A percentile compares a stretch with the other conserved stretches of the same genome.
These are phyloP conservation scores for Sicyos baderoa DNA, from an alignment of 306 rosid species.

Conservation along the genomic window DNA sequence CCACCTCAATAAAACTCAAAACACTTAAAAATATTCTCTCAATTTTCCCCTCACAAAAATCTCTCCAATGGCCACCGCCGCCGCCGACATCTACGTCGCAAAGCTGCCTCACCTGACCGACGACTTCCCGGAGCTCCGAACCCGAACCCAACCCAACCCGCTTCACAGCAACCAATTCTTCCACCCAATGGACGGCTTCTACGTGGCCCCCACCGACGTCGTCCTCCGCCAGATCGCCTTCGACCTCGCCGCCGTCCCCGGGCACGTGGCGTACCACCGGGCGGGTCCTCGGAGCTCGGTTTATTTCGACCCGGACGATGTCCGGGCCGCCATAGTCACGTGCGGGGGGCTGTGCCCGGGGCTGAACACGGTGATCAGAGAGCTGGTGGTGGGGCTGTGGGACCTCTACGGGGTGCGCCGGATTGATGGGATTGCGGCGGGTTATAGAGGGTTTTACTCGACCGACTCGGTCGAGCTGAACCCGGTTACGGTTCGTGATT, in stretches of 20 bases:
- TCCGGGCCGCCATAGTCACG: constrained; percentile 55
- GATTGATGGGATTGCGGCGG: constrained; percentile 56
- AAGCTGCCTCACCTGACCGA: constrained; percentile 28
- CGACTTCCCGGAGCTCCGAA: constrained; percentile 19
- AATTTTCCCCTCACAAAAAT: neutral
- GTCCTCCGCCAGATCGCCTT: constrained; percentile 35
- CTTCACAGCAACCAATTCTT: constrained; percentile 32
- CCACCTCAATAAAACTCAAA: neutral
- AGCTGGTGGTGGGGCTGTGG: constrained; percentile 61
- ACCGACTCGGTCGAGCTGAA: constrained; percentile 29
- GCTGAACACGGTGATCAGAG: constrained; percentile 69
- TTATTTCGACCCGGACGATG: constrained; percentile 23
- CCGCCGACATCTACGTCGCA: constrained; percentile 17
- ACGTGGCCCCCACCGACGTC: constrained; percentile 31
- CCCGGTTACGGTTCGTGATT: constrained; percentile 35
- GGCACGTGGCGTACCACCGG: constrained; percentile 25
- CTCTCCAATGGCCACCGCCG: constrained; percentile 7
- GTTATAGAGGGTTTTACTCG: constrained; percentile 70
- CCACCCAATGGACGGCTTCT: constrained; percentile 35
- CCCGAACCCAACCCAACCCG: constrained; percentile 28
- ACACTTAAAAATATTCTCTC: neutral
- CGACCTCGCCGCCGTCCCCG: constrained; percentile 27
- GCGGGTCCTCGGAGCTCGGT: constrained; percentile 40
- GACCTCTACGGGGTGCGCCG: constrained; percentile 62
- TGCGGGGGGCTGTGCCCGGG: constrained; percentile 76